Conservation (phyloP, 331 rosid genomes). For the Rhamnella rubrinervis region DNA sequence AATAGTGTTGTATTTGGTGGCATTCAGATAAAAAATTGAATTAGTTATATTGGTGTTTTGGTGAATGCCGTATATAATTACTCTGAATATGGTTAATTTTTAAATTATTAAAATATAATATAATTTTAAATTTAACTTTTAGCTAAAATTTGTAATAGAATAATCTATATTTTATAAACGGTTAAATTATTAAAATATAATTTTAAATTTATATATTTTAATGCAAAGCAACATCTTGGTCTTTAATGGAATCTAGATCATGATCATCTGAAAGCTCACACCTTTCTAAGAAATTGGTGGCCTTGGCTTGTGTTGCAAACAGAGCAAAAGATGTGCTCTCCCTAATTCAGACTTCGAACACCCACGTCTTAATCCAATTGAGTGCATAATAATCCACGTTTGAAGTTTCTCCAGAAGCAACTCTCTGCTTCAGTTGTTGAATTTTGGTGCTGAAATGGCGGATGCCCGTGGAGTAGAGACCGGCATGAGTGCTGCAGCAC, state of each 20-base stretch:
- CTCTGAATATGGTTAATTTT: too few relatives aligned
- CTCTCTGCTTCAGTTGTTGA: slow-evolving; percentile 64
- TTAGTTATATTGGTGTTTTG: too few relatives aligned
- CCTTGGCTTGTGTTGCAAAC: slow-evolving; percentile 84
- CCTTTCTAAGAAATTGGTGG: slow-evolving; percentile 61
- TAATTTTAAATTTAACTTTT: too few relatives aligned
- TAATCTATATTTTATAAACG: too few relatives aligned
- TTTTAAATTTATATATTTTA: too few relatives aligned
- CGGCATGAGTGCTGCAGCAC: slow-evolving; percentile 81
- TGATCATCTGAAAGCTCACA: slow-evolving; percentile 74
- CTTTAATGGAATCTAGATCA: slow-evolving; percentile 72
- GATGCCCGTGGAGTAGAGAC: slow-evolving; percentile 78
- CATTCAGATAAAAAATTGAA: too few relatives aligned
- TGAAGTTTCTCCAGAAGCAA: slow-evolving; percentile 65
- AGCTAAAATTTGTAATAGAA: too few relatives aligned
- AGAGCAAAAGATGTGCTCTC: slow-evolving; percentile 67
- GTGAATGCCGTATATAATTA: too few relatives aligned
- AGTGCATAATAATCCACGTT: slow-evolving; percentile 77
- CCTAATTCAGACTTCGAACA: slow-evolving; percentile 88
- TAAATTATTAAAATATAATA: too few relatives aligned
- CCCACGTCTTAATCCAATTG: slow-evolving; percentile 76
- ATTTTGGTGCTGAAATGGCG: slow-evolving; percentile 80
- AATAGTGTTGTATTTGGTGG: too few relatives aligned
- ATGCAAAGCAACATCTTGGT: slow-evolving; percentile 69
- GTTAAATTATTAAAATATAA: too few relatives aligned